phyloP scores from a whole-genome alignment of 1,284 basidiomycete genomes.

The Naganishia cerealis region DNA sequence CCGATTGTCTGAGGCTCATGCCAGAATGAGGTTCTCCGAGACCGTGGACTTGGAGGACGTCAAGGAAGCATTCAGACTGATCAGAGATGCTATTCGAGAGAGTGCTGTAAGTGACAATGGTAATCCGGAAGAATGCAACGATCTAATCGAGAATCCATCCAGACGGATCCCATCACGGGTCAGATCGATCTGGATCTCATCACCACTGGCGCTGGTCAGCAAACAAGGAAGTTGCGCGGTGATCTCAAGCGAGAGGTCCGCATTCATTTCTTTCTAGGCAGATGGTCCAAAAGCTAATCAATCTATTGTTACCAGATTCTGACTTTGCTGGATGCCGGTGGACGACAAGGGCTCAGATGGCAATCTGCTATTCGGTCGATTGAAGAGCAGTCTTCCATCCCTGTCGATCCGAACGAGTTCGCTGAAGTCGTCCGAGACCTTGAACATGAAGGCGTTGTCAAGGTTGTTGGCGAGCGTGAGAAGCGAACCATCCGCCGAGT shows the following conservation, averaged over 20 bases:
- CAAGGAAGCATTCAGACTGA: conserved; percentile 83
- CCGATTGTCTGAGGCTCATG: conserved; percentile 93
- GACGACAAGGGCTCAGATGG: conserved; percentile 72
- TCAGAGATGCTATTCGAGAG: conserved; percentile 92
- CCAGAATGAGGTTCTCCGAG: conserved; percentile 86
- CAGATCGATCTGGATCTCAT: conserved; percentile 89
- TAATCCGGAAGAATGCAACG: background rate
- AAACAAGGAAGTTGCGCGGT: conserved; percentile 75
- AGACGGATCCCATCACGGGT: conserved; percentile 88
- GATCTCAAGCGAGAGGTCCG: conserved; percentile 77
- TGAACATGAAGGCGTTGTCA: conserved; percentile 76
- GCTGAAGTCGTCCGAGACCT: conserved; percentile 73
- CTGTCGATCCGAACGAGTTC: conserved; percentile 75
- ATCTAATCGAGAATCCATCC: conserved; percentile 6
- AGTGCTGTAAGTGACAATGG: conserved; percentile 60
- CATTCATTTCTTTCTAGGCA: background rate
- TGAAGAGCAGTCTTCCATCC: conserved; percentile 74
- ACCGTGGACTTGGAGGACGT: conserved; percentile 85
- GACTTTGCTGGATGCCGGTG: conserved; percentile 65
- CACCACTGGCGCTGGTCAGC: conserved; percentile 85
- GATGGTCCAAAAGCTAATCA: background rate
- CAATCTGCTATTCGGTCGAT: conserved; percentile 70
- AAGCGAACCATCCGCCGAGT: conserved; percentile 70
- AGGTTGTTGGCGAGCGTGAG: conserved; percentile 81
- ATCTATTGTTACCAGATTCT: conserved; percentile 51